Evolutionary conservation across 2,329 filamentous ascomycete species (phyloP).

Genomic region (Trichophyton verrucosum): DNA sequence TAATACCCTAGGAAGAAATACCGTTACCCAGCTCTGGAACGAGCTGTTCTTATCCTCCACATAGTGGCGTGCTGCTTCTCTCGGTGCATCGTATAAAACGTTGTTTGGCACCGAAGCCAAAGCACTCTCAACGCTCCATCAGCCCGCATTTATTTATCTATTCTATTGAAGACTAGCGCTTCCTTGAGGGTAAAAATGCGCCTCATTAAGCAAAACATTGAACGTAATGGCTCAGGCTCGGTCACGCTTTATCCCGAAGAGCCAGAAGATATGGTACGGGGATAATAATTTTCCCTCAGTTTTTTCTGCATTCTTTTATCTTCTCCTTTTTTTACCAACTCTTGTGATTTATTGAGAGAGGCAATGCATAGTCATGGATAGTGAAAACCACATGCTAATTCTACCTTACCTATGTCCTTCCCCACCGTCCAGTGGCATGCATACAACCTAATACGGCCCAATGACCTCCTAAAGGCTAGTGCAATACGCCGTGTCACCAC

Average conservation of each 20-base stretch:
- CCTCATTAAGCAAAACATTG: conserved; percentile 54
- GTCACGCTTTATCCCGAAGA: conserved; percentile 59
- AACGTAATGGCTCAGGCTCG: conserved; percentile 52
- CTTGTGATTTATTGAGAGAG: no score
- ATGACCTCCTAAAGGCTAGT: conserved; percentile 52
- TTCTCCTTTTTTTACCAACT: background rate
- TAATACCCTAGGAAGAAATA: background rate
- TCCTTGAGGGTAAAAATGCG: conserved; percentile 38
- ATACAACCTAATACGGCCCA: conserved; percentile 58
- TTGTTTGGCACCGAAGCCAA: background rate
- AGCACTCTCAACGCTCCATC: background rate
- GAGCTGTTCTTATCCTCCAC: background rate
- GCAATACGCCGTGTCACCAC: conserved; percentile 56
- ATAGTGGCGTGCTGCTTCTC: background rate
- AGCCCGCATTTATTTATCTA: background rate
- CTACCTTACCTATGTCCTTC: background rate
- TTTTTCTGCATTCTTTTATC: background rate
- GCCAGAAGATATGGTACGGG: conserved; percentile 58
- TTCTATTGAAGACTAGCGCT: background rate
- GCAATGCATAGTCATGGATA: background rate
- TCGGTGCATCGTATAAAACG: no score
- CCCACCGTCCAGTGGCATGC: conserved; percentile 50
- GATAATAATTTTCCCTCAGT: background rate
- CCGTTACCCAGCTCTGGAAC: background rate
- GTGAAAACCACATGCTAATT: background rate